Evolutionary conservation across 169 alveolate genomes (phyloP), one percentile per base, ranked within the genome.

Genomic region (Plasmodium malariae): DNA sequence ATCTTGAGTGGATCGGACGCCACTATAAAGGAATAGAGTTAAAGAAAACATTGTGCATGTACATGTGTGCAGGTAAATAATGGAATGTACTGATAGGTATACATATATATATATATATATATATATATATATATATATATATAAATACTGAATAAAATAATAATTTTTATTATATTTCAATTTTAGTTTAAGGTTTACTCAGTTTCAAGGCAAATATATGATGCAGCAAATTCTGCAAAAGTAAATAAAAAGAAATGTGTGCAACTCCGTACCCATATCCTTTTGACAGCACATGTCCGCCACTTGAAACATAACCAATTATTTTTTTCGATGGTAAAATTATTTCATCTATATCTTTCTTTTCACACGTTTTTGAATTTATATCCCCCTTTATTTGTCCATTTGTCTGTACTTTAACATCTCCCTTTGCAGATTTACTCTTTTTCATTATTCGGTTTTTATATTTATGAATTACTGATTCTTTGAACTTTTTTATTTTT

Each of bases 271-370:
- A 80, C 14, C 90, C 90, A 69, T 43, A 70, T 40, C 90, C 90
- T 70, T 80, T 80, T 24, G 90, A 80, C 36, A 80, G 48, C 14
- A 80, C 90, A 51, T 80, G 90, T 1, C 90, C 90, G 0, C 90
- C 90, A 34, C 90, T 80, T 19, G 90, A 80, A 34, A 80, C 90
- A 59, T 65, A 80, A 32, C 90, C 90, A 63, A 80, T 80, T 65
- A 80, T 80, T 40, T 80, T 65, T 45, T 69, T 80, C 12, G 90
- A 80, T 21, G 90, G 19, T 24, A 80, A 67, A 65, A 80, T 80
- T 40, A 80, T 80, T 63, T 80, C 90, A 28, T 49, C 83, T 2
- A 12, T 55, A 17, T 62, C 28, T 51, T 55, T 49, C 30, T 45
- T 28, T 11, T n/a, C 69, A 40, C 87, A 32, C 30, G 24, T 26